Percentiles rank a stretch among this genome's conserved stretches.
Evolutionary conservation across 495 filamentous ascomycete species (phyloP).

Genomic region (Neurospora sp.): DNA sequence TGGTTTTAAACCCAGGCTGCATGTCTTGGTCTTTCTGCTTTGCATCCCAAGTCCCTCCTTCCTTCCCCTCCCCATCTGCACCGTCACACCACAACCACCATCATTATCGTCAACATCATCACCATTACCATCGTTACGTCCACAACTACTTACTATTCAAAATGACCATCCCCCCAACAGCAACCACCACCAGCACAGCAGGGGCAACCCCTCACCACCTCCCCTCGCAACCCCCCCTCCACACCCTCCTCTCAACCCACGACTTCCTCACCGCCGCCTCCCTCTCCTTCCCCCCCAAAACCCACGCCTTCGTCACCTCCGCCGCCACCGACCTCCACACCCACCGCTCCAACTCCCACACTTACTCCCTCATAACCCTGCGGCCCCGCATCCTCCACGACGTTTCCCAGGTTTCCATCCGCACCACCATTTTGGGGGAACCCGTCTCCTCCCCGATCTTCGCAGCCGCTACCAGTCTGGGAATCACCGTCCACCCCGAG

Average conservation of each 20-base stretch:
- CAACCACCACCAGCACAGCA: not conserved
- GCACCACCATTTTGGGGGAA: conserved; percentile 52
- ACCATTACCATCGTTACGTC: too few species aligned
- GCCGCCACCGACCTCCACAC: conserved; percentile 72
- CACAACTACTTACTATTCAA: not conserved
- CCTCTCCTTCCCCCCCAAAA: conserved; percentile 52
- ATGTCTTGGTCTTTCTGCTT: not conserved
- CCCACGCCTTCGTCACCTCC: conserved; percentile 76
- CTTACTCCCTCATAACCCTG: conserved; percentile 57
- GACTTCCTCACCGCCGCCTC: conserved; percentile 64
- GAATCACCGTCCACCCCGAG: conserved; percentile 56
- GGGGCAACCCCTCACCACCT: not conserved
- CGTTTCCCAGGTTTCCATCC: conserved; percentile 44
- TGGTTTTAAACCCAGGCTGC: not conserved
- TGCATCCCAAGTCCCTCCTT: not conserved
- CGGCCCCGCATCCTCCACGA: conserved; percentile 65
- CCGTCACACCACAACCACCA: conserved; percentile 3
- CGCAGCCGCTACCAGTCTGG: conserved; percentile 66
- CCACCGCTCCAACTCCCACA: conserved; percentile 35
- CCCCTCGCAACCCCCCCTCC: conserved; percentile 43
- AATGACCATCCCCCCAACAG: not conserved
- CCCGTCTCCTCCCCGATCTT: conserved; percentile 54
- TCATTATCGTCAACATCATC: not conserved
- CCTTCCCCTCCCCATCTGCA: conserved; percentile 29
- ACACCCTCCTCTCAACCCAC: conserved; percentile 58